Base-by-base conservation (phyloP, 1,284 basidiomycete genomes). In the Moniliophthora roreri region DNA sequence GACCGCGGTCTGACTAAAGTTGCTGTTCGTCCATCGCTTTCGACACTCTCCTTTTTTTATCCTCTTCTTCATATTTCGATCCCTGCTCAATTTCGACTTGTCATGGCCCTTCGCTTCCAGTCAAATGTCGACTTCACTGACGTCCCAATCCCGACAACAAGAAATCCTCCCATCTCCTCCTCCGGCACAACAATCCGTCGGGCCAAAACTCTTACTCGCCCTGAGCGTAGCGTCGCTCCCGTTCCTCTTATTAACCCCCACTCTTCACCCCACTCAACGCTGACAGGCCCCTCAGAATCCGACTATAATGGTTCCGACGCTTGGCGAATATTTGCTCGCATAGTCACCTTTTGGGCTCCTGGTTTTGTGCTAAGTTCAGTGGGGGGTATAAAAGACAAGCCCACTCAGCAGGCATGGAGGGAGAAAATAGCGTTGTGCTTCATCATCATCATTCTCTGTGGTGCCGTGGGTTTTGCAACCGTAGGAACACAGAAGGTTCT, bases 391-490 rank as follows among this genome's bases (percentile, higher is more conserved):
- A 87, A 83, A 64, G 92, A 95, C 68, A 81, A 81, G 66, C 76
- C 82, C 50, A 77, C 85, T 55, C 79, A 85, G 59, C 93, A 98
- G 72, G 97, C 97, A 1, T 99, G 97, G 97, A 83, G 97, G 62
- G 97, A 99, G 73, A 99, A 99, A 77, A 85, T 98, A 56, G 85
- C 95, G 5, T 80, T 99, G 7, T 98, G 95, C 69, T 85, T 89
- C 69, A 87, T 97, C 64, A 91, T 94, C 50, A 62, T 85, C 54
- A 32, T 93, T 21, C 72, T 98, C 21, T 97, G 95, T 61, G 87
- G 77, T 20, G 71, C 81, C 46, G 84, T 98, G 50, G 96, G 92
- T 8, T 99, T 98, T 70, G 80, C 90, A 55, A 99, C 97, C 44
- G 93, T 99, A 66, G 97, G 95, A 16, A 84, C 98, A 53, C 93